Percentiles rank a stretch among this genome's conserved stretches.
Evolutionary conservation across 805 yeast species (phyloP).

Genomic region (Wickerhamiella occidentalis): DNA sequence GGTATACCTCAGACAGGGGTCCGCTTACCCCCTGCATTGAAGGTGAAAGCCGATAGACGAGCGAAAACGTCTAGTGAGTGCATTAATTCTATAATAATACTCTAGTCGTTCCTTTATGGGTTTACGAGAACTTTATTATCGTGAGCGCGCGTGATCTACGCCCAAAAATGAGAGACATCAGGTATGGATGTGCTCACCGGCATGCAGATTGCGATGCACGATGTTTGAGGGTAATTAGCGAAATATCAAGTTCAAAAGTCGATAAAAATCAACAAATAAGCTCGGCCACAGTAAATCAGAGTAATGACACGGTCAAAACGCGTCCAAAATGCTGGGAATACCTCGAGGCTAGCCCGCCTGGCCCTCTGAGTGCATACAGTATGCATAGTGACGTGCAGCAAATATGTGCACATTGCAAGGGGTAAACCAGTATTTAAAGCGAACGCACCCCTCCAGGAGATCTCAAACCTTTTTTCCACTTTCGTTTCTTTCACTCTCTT

Average conservation of each 20-base stretch:
- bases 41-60: background rate
- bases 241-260: too few species aligned
- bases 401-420: background rate
- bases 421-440: background rate
- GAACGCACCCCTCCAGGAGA: background rate
- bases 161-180: background rate
- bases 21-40: background rate
- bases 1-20: background rate
- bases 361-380: background rate
- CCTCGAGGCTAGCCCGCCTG: background rate
- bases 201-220: background rate
- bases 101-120: too few species aligned
- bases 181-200: background rate
- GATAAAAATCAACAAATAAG: too few species aligned
- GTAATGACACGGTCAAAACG: background rate
- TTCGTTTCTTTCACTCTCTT: background rate
- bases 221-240: background rate
- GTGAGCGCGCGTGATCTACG: background rate
- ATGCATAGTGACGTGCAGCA: background rate
- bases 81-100: too few species aligned
- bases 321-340: background rate
- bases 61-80: too few species aligned
- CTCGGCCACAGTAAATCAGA: too few species aligned
- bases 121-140: background rate
- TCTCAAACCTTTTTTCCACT: background rate